Base-by-base conservation (phyloP, 768 basidiomycete species). In the Macrocybe gigantea region DNA sequence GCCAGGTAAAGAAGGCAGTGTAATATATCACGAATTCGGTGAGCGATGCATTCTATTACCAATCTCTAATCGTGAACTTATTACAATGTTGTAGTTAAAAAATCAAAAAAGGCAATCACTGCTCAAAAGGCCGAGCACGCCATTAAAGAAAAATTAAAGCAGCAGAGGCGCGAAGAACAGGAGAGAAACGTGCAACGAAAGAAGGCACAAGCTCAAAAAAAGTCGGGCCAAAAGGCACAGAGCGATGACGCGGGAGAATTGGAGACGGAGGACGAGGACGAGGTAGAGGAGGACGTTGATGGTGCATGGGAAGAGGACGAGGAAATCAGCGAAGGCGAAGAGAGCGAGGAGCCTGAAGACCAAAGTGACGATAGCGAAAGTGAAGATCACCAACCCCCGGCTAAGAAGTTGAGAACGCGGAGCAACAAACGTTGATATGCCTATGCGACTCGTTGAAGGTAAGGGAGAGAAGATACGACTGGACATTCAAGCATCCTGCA, bases 11-110 rank as follows among this genome's bases (percentile, higher is more conserved):
- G 92, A 95, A 64, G 92, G 96, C 5, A 81, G 78, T 53, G 91
- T 97, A 1, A 85, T 99, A 36, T 96, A 88, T 71, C 96, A 99
- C 62, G 85, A 90, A 67, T 88, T 96, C 58, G 87, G 95, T 93
- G 57, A 56, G 22, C 22, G 88, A 73, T 3, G 33, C 38, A 37
- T 53, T 13, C 31, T 29, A 41, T 52, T 41, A 7, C 31, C 47
- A 44, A 47, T 14, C 46, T 32, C 15, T 42, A 33, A 30, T n/a
- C 36, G 12, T 30, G 3, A 40, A 35, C 43, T 51, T 50, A 29
- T 47, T 22, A 46, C 33, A 7, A 42, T 33, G 52, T 15, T 40
- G n/a, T 61, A 96, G 95, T 97, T 44, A 89, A 91, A 73, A 98
- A 94, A 67, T 77, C 87, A 34, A 91, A 87, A 65, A 80, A 83